A percentile compares a stretch with the other conserved stretches of the same genome.
These are phyloP conservation scores for Lotmaria passim DNA, from an alignment of 208 protist species.

Conservation along the genomic window DNA sequence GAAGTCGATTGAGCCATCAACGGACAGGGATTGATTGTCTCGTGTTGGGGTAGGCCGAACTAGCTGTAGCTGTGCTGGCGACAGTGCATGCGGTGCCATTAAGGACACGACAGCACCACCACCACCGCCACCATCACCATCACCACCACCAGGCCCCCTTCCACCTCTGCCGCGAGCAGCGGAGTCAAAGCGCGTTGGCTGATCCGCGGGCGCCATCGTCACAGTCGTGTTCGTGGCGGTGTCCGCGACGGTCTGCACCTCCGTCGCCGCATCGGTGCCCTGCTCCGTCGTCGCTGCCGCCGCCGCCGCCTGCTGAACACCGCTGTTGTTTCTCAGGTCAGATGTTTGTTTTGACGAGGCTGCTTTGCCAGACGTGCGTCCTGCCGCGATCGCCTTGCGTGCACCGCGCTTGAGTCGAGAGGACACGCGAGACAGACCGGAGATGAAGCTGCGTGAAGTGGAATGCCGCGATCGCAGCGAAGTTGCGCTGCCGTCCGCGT, in stretches of 20 bases:
- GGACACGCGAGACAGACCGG: conserved; percentile 22
- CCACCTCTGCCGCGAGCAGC: not conserved
- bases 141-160: too few relatives aligned
- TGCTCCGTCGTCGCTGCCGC: too few relatives aligned
- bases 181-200: not conserved
- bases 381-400: not conserved
- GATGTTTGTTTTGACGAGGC: too few relatives aligned
- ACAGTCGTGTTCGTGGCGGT: conserved; percentile 1
- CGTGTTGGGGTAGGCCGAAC: conserved; percentile 2
- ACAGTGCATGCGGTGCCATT: too few relatives aligned
- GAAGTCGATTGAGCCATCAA: conserved; percentile 15
- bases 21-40: conserved; percentile 1
- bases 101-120: too few relatives aligned
- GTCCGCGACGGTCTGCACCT: not conserved
- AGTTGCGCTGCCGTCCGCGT: not conserved
- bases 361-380: not conserved
- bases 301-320: not conserved
- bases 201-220: conserved; percentile 2
- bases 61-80: not conserved
- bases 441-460: conserved; percentile 15
- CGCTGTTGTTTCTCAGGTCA: not conserved
- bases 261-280: not conserved
- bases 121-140: too few relatives aligned
- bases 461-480: conserved; percentile 12
- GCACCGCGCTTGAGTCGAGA: conserved; percentile 20